These are phyloP conservation scores for Verticillium nonalfalfae DNA, from an alignment of 2,329 filamentous ascomycete genomes.

Conservation along the genomic window DNA sequence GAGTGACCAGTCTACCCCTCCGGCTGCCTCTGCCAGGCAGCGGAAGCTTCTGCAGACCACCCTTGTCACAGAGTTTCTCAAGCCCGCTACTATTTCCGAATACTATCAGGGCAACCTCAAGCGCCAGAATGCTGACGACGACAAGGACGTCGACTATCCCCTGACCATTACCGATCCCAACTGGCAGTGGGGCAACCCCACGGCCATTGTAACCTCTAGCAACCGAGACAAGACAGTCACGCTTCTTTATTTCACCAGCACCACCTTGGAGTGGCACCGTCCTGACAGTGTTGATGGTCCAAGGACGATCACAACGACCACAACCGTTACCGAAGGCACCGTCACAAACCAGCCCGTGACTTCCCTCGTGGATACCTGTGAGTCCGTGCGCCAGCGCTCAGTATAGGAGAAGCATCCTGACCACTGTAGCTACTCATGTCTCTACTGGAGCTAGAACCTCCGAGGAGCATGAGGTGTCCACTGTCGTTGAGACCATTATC, in stretches of 20 bases:
- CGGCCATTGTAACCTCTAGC: not conserved
- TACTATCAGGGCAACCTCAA: not conserved
- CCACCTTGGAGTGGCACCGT: not conserved
- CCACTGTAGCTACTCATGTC: not conserved
- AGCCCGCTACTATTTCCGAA: not conserved
- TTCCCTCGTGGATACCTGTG: not conserved
- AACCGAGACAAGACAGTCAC: not conserved
- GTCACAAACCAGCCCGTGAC: not conserved
- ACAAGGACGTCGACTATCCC: not conserved
- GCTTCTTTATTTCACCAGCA: not conserved
- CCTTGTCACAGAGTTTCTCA: not conserved
- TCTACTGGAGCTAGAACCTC: not conserved
- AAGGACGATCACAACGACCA: not conserved
- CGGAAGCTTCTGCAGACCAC: not conserved
- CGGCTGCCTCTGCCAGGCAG: not conserved
- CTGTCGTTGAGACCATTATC: not conserved
- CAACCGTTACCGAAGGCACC: not conserved
- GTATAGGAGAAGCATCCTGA: not conserved
- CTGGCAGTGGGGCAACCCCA: not conserved
- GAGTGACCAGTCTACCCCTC: not conserved
- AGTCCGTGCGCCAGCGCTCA: not conserved
- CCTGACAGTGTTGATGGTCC: not conserved
- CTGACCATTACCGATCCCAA: not conserved
- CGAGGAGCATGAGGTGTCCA: not conserved
- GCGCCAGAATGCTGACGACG: not conserved